Percentiles rank a stretch among this genome's conserved stretches.
phyloP scores from a whole-genome alignment of 2,329 filamentous ascomycete genomes.

The Calonectria fujianensis region DNA sequence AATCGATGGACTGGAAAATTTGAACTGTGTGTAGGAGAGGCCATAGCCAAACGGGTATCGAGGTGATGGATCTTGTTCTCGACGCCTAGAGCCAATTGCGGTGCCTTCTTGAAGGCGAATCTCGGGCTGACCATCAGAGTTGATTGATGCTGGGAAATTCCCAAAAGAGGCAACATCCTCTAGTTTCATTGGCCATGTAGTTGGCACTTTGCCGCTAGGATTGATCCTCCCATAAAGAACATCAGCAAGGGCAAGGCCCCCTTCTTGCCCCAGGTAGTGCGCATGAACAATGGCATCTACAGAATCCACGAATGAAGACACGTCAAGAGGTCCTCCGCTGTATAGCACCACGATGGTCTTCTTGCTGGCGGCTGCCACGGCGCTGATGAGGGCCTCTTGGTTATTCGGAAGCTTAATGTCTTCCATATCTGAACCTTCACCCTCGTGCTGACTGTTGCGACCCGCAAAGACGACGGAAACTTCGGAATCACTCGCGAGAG shows the following conservation, averaged over 20 bases:
- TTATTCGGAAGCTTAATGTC: constrained; percentile 1
- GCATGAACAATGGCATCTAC: constrained; percentile 6
- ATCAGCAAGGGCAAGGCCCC: background rate
- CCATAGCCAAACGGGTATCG: constrained; percentile 7
- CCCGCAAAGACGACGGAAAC: background rate
- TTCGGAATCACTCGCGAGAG: background rate
- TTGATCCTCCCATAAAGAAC: constrained; percentile 4
- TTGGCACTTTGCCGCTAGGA: background rate
- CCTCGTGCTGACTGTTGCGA: constrained; percentile 8
- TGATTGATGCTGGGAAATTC: background rate
- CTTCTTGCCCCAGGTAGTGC: constrained; percentile 14
- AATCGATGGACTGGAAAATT: background rate
- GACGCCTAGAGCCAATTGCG: background rate
- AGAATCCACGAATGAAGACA: background rate
- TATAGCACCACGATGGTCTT: constrained; percentile 16
- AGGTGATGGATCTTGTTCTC: background rate
- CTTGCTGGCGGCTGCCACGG: constrained; percentile 9
- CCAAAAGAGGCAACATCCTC: constrained; percentile 1
- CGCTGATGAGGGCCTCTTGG: background rate
- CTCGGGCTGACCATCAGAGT: background rate
- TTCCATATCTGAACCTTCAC: constrained; percentile 1
- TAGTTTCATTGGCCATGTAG: background rate
- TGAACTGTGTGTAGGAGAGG: constrained; percentile 2
- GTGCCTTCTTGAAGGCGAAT: background rate
- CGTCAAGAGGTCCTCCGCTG: constrained; percentile 1